phyloP scores from a whole-genome alignment of 257 asterid genomes.

The Fraxinus americana region DNA sequence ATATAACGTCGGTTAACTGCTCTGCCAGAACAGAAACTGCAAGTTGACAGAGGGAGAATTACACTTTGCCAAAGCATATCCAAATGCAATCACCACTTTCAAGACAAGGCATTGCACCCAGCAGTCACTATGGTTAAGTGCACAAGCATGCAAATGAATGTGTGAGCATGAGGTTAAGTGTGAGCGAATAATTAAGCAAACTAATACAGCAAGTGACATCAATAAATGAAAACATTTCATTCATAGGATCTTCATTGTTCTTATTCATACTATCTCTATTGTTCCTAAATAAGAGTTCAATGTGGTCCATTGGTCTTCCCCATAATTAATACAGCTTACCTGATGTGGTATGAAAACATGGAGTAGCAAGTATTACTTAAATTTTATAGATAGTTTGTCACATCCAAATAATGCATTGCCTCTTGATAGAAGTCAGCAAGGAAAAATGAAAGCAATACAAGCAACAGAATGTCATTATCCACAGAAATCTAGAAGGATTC shows the following conservation, averaged over 20 bases:
- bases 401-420: neutral
- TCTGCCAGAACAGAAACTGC: constrained; percentile 96
- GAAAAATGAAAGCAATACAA: neutral
- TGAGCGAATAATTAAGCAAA: neutral
- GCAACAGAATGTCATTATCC: neutral
- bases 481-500: neutral
- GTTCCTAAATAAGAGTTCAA: neutral
- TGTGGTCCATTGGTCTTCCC: neutral
- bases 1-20: constrained; percentile 96
- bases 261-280: neutral
- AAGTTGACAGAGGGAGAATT: constrained; percentile 23
- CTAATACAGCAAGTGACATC: constrained; percentile 14
- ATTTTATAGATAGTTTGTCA: neutral
- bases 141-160: neutral
- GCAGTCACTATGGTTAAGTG: constrained; percentile 13
- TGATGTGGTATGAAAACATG: constrained; percentile 6
- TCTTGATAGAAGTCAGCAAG: neutral
- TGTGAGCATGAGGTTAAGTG: neutral
- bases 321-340: neutral
- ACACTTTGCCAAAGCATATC: constrained; percentile 21
- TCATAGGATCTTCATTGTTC: too few species aligned
- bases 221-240: neutral
- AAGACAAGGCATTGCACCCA: constrained; percentile 13
- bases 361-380: constrained; percentile 14
- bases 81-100: constrained; percentile 21